Conservation (phyloP, 495 filamentous ascomycete species). For the Aspergillus biplanus region DNA sequence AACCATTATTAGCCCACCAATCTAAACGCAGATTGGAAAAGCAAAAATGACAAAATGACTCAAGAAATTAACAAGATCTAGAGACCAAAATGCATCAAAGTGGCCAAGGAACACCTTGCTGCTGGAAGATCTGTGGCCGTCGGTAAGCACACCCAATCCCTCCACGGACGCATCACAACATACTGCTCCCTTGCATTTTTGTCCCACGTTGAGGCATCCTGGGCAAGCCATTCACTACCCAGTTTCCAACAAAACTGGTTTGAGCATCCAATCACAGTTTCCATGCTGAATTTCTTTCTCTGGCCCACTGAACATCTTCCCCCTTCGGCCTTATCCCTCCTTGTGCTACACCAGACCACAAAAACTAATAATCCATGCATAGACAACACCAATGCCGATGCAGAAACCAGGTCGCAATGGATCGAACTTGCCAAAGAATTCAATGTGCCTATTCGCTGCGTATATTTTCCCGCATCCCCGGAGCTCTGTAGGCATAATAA, state of each 20-base stretch:
- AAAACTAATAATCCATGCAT: neutral
- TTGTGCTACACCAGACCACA: neutral
- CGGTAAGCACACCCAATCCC: slow-evolving; percentile 55
- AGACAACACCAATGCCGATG: slow-evolving; percentile 94
- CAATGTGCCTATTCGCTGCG: slow-evolving; percentile 76
- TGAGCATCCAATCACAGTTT: neutral
- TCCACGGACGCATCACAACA: neutral
- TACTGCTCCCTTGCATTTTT: slow-evolving; percentile 15
- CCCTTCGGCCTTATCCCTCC: neutral
- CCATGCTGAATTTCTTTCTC: neutral
- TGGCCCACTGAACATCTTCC: neutral
- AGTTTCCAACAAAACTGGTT: neutral
- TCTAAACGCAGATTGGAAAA: neutral
- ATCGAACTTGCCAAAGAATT: slow-evolving; percentile 69
- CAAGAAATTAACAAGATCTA: slow-evolving; percentile 29
- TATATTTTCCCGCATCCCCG: slow-evolving; percentile 76
- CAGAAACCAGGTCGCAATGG: slow-evolving; percentile 75
- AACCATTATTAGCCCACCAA: neutral
- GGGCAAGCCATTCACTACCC: neutral
- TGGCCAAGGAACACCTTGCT: slow-evolving; percentile 64
- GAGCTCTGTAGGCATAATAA: slow-evolving; percentile 89
- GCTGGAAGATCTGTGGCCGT: slow-evolving; percentile 71
- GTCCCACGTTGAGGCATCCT: neutral
- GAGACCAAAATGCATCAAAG: slow-evolving; percentile 84
- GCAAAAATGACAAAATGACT: slow-evolving; percentile 8